Percentiles rank a stretch among this genome's conserved stretches.
These are phyloP conservation scores for Sporobolomyces phaffii DNA, from an alignment of 768 basidiomycete genomes.

Conservation along the genomic window DNA sequence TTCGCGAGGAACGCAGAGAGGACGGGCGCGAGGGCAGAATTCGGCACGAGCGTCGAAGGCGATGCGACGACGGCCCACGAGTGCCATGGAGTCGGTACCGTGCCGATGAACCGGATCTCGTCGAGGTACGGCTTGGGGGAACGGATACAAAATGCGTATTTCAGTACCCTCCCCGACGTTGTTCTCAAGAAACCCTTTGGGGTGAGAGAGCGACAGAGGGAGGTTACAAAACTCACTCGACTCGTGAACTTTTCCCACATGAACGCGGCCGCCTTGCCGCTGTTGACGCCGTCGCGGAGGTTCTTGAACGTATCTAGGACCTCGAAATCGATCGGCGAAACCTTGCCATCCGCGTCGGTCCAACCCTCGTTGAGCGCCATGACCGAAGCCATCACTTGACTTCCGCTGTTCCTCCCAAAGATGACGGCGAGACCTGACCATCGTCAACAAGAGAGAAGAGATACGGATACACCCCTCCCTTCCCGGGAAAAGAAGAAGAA, in stretches of 20 bases:
- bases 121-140: constrained; percentile 30
- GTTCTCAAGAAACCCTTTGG: no score
- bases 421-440: neutral
- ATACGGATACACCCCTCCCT: no score
- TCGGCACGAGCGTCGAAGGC: constrained; percentile 5
- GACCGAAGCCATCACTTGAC: constrained; percentile 91
- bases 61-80: constrained; percentile 79
- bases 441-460: neutral
- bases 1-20: constrained; percentile 58
- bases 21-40: constrained; percentile 17
- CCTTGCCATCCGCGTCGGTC: constrained; percentile 47
- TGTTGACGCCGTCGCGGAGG: constrained; percentile 78
- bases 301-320: constrained; percentile 72
- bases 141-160: no score
- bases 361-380: constrained; percentile 86
- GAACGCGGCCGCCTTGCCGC: constrained; percentile 78
- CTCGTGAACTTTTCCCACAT: constrained; percentile 58
- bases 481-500: no score
- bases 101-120: constrained; percentile 37
- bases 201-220: constrained; percentile 50
- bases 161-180: no score
- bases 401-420: constrained; percentile 54
- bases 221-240: constrained; percentile 70
- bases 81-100: constrained; percentile 79
- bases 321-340: constrained; percentile 47